Base-by-base conservation (phyloP, 768 basidiomycete genomes). In the Boletus edulis region DNA sequence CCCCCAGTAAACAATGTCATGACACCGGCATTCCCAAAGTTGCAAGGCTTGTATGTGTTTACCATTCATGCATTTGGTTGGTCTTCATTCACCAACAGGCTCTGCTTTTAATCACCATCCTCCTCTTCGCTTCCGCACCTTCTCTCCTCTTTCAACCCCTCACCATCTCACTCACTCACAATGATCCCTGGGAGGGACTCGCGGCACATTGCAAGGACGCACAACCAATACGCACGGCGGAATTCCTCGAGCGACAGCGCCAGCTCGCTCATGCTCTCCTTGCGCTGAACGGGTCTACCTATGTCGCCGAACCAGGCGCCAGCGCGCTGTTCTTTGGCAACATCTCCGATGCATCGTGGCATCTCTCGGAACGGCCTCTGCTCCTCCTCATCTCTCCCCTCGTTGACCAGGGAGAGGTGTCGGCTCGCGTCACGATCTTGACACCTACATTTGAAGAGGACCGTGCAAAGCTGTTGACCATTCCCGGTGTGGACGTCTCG, bases 301-400 rank as follows among this genome's bases (percentile, higher is more conserved):
- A 89, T 67, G 80, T 94, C 34, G 82, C 87, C 7, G 91, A 94
- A 66, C 90, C 93, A 24, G 84, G 88, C 0, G 81, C 89, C 14
- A 87, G 76, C 53, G 82, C 85, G 1, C 71, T 76, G 3, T 94
- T 83, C 75, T 93, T 80, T 67, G 83, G 77, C n/a, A 91, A 91
- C 60, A 77, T 91, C 54, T 86, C 86, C 13, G 64, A 61, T 6
- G 56, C 77, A 9, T 63, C 78, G 20, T 95, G 93, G 92, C 57
- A 62, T 32, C 78, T 91, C 32, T 89, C 88, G 11, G 92, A 94
- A 71, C 80, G 92, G 3, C 91, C 91, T 0, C 76, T 94, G 14
- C 72, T 94, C 6, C 73, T 93, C 32, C 76, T 89, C 52, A 62
- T 94, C 41, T 76, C 79, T 9, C 81, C 87, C 12, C 18, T 50